Conservation (phyloP, 2,329 filamentous ascomycete genomes). For the Aureobasidium sp. region DNA sequence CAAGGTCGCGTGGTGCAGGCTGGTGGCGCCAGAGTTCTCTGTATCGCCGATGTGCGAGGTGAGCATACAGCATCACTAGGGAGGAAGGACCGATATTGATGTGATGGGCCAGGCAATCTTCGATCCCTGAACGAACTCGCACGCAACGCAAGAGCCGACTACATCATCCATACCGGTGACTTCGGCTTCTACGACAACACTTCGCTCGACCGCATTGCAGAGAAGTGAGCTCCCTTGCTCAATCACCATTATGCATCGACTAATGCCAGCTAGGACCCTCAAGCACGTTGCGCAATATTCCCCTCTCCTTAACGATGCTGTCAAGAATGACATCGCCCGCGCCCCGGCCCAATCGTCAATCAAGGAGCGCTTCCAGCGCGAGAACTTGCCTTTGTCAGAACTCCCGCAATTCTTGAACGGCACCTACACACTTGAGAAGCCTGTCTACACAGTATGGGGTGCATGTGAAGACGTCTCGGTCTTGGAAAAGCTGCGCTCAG, state of each 20-base stretch:
- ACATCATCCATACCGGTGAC: constrained; percentile 97
- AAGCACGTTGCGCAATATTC: constrained; percentile 99
- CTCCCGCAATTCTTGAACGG: constrained; percentile 82
- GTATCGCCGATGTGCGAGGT: constrained; percentile 48
- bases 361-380: constrained; percentile 74
- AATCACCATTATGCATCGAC: neutral
- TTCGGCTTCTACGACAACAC: constrained; percentile 98
- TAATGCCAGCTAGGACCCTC: constrained; percentile 59
- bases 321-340: constrained; percentile 59
- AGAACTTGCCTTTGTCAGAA: constrained; percentile 85
- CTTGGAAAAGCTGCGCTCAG: constrained; percentile 91
- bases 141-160: constrained; percentile 87
- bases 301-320: constrained; percentile 74
- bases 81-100: neutral
- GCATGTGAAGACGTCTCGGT: constrained; percentile 98
- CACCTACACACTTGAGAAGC: constrained; percentile 84
- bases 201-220: constrained; percentile 91
- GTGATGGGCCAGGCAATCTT: constrained; percentile 65
- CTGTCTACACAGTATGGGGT: constrained; percentile 98
- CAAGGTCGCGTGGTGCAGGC: constrained; percentile 46
- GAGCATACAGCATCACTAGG: constrained; percentile 16
- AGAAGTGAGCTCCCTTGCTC: constrained; percentile 64
- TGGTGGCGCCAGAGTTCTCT: constrained; percentile 42
- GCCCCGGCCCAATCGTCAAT: constrained; percentile 61
- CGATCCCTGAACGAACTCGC: constrained; percentile 94